These are phyloP conservation scores for Aspergillus intermedius DNA, from an alignment of 2,329 filamentous ascomycete genomes.

Conservation along the genomic window DNA sequence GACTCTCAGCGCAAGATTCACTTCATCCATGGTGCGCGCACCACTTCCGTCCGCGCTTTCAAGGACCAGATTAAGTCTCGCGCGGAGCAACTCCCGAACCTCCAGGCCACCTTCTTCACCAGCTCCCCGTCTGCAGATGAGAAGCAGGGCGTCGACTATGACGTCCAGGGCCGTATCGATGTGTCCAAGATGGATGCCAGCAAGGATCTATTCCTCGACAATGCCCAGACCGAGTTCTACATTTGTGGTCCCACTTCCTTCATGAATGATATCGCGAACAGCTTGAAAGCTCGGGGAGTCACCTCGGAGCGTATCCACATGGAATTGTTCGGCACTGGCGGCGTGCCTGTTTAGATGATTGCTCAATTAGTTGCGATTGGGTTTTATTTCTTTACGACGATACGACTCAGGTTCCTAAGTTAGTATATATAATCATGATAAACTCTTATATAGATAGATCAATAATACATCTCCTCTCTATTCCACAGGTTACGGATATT, in stretches of 20 bases:
- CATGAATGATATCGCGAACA: constrained; percentile 56
- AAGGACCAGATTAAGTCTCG: constrained; percentile 46
- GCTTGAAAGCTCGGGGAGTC: constrained; percentile 53
- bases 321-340: constrained; percentile 61
- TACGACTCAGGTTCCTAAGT: background rate
- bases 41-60: constrained; percentile 46
- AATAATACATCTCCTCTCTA: no score
- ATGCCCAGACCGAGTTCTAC: constrained; percentile 58
- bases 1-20: constrained; percentile 46
- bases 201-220: constrained; percentile 49
- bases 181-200: constrained; percentile 51
- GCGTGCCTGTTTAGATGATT: constrained; percentile 13
- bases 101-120: constrained; percentile 55
- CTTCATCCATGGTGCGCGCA: constrained; percentile 55
- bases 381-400: background rate
- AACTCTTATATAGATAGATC: no score
- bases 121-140: constrained; percentile 43
- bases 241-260: constrained; percentile 65
- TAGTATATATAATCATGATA: no score
- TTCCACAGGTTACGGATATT: no score
- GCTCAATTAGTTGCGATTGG: background rate
- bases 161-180: constrained; percentile 53
- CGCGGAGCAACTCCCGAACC: constrained; percentile 37
- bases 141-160: constrained; percentile 52
- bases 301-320: constrained; percentile 54